A percentile compares a stretch with the other conserved stretches of the same genome.
These are phyloP conservation scores for Corynascus novoguineensis DNA, from an alignment of 495 filamentous ascomycete genomes.

Conservation along the genomic window DNA sequence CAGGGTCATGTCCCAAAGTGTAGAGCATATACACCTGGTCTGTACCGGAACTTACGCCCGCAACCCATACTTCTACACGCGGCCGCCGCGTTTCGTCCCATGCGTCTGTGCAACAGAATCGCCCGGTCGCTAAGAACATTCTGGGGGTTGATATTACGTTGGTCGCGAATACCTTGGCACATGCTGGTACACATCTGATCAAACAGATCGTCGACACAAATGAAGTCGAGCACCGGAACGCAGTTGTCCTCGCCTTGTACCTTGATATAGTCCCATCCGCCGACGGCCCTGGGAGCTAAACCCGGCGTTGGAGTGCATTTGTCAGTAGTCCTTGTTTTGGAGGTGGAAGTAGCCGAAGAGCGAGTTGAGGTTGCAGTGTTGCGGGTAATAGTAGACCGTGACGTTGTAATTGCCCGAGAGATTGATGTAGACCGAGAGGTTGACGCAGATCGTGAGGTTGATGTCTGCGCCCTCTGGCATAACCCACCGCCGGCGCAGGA, in stretches of 20 bases:
- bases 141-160: not conserved
- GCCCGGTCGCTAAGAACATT: slow-evolving; percentile 1
- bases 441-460: not conserved
- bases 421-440: not conserved
- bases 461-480: not conserved
- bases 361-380: not conserved
- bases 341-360: not conserved
- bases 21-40: not conserved
- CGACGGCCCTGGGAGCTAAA: not conserved
- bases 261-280: slow-evolving; percentile 4
- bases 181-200: slow-evolving; percentile 6
- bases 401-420: not conserved
- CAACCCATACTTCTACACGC: slow-evolving; percentile 1
- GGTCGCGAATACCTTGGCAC: slow-evolving; percentile 8
- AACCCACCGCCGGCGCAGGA: not conserved
- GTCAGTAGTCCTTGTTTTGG: not conserved
- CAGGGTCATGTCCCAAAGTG: not conserved
- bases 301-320: not conserved
- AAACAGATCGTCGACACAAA: slow-evolving; percentile 5
- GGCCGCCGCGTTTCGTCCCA: not conserved
- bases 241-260: slow-evolving; percentile 1
- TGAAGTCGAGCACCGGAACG: slow-evolving; percentile 7
- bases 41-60: not conserved
- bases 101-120: slow-evolving; percentile 1
- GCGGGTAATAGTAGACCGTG: slow-evolving; percentile 1